These are phyloP conservation scores for Fusarium compactum DNA, from an alignment of 2,329 filamentous ascomycete species.

Conservation along the genomic window DNA sequence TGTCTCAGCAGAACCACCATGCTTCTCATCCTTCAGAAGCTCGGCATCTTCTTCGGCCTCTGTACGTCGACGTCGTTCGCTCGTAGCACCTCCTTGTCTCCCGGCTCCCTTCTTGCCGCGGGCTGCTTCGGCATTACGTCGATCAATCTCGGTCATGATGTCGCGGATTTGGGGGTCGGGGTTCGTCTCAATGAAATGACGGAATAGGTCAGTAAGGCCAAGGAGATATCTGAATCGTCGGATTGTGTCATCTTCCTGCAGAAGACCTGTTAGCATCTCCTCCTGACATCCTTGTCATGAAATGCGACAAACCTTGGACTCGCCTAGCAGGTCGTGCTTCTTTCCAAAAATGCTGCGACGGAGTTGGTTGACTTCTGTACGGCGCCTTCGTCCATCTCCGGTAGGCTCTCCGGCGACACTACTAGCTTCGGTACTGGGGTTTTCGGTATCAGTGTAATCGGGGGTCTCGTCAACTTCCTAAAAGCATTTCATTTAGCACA, in stretches of 20 bases:
- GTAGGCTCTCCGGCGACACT: conserved; percentile 83
- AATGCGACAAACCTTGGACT: conserved; percentile 79
- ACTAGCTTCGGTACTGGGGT: conserved; percentile 79
- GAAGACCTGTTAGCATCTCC: conserved; percentile 9
- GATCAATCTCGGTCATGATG: conserved; percentile 93
- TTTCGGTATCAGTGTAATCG: conserved; percentile 75
- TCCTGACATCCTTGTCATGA: conserved; percentile 8
- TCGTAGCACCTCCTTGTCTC: conserved; percentile 86
- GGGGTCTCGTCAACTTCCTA: conserved; percentile 74
- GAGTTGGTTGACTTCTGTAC: conserved; percentile 88
- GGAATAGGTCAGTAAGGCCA: conserved; percentile 94
- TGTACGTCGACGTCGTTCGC: conserved; percentile 84
- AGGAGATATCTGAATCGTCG: conserved; percentile 94
- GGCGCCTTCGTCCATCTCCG: conserved; percentile 83
- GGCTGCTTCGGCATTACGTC: conserved; percentile 82
- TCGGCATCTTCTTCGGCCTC: conserved; percentile 99
- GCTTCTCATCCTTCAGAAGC: conserved; percentile 85
- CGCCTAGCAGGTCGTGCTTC: conserved; percentile 91
- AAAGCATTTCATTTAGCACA: conserved; percentile 27
- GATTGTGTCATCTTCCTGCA: conserved; percentile 92
- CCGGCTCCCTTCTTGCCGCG: conserved; percentile 78
- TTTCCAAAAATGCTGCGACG: conserved; percentile 93
- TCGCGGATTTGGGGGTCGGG: conserved; percentile 95
- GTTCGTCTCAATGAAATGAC: conserved; percentile 98
- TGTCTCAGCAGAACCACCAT: conserved; percentile 85